These are phyloP conservation scores for Brassica carinata DNA, from an alignment of 345 rosid genomes.

Conservation along the genomic window DNA sequence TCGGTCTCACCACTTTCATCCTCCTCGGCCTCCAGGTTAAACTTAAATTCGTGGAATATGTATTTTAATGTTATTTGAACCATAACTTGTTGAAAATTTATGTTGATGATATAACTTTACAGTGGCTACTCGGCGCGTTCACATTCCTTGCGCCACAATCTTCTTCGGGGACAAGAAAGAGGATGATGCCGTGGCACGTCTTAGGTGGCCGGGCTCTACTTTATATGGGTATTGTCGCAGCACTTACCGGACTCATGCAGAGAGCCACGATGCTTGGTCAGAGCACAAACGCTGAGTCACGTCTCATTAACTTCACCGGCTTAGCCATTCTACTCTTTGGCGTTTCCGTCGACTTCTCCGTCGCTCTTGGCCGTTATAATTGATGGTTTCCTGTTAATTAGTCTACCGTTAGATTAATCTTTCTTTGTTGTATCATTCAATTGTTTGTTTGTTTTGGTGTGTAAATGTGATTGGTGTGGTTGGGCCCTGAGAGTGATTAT, in stretches of 20 bases:
- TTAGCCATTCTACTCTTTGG: slow-evolving; percentile 72
- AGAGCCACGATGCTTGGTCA: slow-evolving; percentile 42
- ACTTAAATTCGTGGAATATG: too few species aligned
- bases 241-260: slow-evolving; percentile 78
- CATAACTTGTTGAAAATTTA: not conserved
- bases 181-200: slow-evolving; percentile 70
- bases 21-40: slow-evolving; percentile 73
- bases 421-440: not conserved
- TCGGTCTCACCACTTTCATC: slow-evolving; percentile 65
- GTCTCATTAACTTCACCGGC: slow-evolving; percentile 70
- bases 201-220: slow-evolving; percentile 70
- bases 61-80: too few species aligned
- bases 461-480: slow-evolving; percentile 30
- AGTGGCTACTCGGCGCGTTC: slow-evolving; percentile 76
- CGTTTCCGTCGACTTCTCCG: slow-evolving; percentile 73
- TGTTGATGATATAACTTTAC: slow-evolving; percentile 24
- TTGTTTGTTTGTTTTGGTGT: slow-evolving; percentile 25
- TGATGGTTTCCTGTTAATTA: slow-evolving; percentile 33
- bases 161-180: slow-evolving; percentile 13
- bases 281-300: slow-evolving; percentile 46
- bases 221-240: slow-evolving; percentile 74
- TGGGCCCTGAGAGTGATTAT: slow-evolving; percentile 13
- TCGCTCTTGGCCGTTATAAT: slow-evolving; percentile 63
- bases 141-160: slow-evolving; percentile 47
- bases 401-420: not conserved